These are phyloP conservation scores for Chlamydomonas incerta DNA, from an alignment of 139 green algal genomes.

Conservation along the genomic window DNA sequence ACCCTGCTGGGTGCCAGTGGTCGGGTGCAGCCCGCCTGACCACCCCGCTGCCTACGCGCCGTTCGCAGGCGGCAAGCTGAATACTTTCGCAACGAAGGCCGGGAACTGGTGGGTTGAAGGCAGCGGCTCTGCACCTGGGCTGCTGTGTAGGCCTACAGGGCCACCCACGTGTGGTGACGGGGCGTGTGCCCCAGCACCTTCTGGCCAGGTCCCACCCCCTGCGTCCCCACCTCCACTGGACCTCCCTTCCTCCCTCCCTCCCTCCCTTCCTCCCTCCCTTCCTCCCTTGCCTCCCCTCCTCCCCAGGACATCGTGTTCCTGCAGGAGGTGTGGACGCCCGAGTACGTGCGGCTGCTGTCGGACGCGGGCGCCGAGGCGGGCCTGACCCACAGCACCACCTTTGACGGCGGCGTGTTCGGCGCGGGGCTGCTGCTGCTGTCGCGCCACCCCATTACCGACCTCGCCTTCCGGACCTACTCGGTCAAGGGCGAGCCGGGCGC, in stretches of 20 bases:
- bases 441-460: not conserved
- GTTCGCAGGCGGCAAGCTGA: slow-evolving; percentile 7
- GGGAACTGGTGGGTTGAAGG: not conserved
- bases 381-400: not conserved
- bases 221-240: not conserved
- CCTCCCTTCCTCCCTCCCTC: not conserved
- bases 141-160: not conserved
- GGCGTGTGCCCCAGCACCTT: not conserved
- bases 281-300: not conserved
- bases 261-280: too few species aligned
- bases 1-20: too few species aligned
- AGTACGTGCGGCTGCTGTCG: not conserved
- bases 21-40: too few species aligned
- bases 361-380: not conserved
- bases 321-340: slow-evolving; percentile 17
- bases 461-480: not conserved
- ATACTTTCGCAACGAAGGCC: slow-evolving; percentile 1
- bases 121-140: not conserved
- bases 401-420: slow-evolving; percentile 18
- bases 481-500: not conserved
- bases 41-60: not conserved
- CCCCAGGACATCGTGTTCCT: slow-evolving; percentile 5
- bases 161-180: too few species aligned
- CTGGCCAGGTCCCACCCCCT: not conserved
- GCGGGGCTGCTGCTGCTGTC: not conserved